Base-by-base conservation (phyloP, 1,284 basidiomycete genomes). In the Erythrobasidium hasegawianum region DNA sequence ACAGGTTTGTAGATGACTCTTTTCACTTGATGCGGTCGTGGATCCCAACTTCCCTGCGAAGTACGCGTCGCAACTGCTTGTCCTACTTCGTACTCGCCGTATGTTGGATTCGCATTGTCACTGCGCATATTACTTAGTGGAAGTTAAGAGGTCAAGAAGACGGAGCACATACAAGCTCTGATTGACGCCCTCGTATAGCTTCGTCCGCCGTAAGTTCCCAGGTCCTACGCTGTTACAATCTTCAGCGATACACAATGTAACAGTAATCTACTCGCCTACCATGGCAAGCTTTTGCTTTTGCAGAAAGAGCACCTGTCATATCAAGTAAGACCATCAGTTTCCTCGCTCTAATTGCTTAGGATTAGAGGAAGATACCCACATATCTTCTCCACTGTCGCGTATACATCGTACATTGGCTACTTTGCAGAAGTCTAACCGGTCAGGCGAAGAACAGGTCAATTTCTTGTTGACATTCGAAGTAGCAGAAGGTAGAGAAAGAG, bases 1-100 rank as follows among this genome's bases (percentile, higher is more conserved):
- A 67, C 64, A 20, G 64, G 64, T 39, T 47, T 52, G 26, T 67
- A 67, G 47, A 67, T 67, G 38, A 67, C 58, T 29, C 59, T 20
- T 26, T 49, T 56, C 18, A 67, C 59, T n/a, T 52, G 57, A 18
- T 52, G 64, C 52, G 64, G 57, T 1, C 45, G 57, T 13, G 38
- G 33, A 18, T 65, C 62, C 62, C 62, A 65, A 26, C 39, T 47
- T 14, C 45, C 61, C 5, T 43, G 54, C 10, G 39, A 27, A 14
- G 41, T 65, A 8, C 62, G 55, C 20, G 57, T 5, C 11, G 55
- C 52, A 20, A 65, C 62, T 20, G 55, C 47, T 52, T 65, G 62
- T 2, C 62, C 62, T 8, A 65, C 55, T 53, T 65, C 62, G 33
- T 65, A 65, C 39, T 65, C 62, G 26, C 62, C 62, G 52, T 55